phyloP scores from a whole-genome alignment of 192 early-diverging fungal species.

The Coemansia sp. region DNA sequence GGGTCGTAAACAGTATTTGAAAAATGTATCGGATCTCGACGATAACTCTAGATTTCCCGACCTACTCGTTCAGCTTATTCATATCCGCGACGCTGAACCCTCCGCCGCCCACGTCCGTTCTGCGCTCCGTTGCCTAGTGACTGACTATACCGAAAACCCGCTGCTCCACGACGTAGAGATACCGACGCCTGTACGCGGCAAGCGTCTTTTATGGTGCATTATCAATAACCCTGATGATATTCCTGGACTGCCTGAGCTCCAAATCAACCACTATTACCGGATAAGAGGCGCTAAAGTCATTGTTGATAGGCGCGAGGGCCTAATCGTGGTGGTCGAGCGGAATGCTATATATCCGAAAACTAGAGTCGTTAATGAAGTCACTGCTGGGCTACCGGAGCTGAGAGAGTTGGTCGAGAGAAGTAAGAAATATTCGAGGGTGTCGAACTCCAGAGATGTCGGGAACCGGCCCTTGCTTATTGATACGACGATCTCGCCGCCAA shows the following conservation, averaged over 20 bases:
- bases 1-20: constrained; percentile 3
- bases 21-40: constrained; percentile 1
- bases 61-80: constrained; percentile 18
- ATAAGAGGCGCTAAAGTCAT: constrained; percentile 12
- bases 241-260: constrained; percentile 18
- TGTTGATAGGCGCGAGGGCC: neutral
- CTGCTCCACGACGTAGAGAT: neutral
- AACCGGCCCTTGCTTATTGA: constrained; percentile 1
- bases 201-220: constrained; percentile 11
- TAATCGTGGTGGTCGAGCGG: constrained; percentile 1
- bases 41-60: constrained; percentile 9
- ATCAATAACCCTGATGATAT: constrained; percentile 13
- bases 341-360: constrained; percentile 11
- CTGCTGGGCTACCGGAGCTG: constrained; percentile 8
- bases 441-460: neutral
- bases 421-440: neutral
- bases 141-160: constrained; percentile 26
- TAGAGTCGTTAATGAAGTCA: constrained; percentile 10
- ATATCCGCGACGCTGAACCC: neutral
- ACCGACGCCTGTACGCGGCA: neutral
- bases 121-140: constrained; percentile 12
- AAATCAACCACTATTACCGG: neutral
- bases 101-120: neutral
- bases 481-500: neutral
- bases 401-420: constrained; percentile 3